A percentile compares a stretch with the other conserved stretches of the same genome.
phyloP scores from a whole-genome alignment of 129 eudicot species.

The Pittosporum tobira region DNA sequence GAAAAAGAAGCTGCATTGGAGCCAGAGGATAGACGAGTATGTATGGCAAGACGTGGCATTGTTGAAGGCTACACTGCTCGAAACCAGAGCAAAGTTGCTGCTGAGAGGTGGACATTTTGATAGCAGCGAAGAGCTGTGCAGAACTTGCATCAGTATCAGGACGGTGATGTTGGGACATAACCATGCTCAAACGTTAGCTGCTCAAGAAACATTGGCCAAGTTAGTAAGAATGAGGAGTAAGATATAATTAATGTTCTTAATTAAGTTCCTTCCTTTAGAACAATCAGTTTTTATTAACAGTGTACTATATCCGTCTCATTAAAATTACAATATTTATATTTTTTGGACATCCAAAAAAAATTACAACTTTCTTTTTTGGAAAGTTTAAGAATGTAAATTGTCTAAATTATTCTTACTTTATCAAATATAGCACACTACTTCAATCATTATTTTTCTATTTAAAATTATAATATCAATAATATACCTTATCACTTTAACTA shows the following conservation, averaged over 20 bases:
- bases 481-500: too few species aligned
- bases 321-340: too few species aligned
- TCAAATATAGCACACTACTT: too few species aligned
- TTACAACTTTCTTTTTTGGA: too few species aligned
- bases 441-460: too few species aligned
- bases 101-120: conserved; percentile 82
- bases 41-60: conserved; percentile 92
- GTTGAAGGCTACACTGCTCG: conserved; percentile 73
- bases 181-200: conserved; percentile 84
- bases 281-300: conserved; percentile 21
- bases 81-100: conserved; percentile 71
- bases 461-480: too few species aligned
- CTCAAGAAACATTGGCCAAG: conserved; percentile 88
- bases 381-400: too few species aligned
- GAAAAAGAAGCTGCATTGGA: conserved; percentile 58
- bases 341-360: too few species aligned
- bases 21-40: conserved; percentile 62
- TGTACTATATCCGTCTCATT: too few species aligned
- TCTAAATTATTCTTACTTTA: too few species aligned
- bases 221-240: conserved; percentile 89
- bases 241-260: conserved; percentile 33
- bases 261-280: not conserved
- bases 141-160: conserved; percentile 85
- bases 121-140: conserved; percentile 74
- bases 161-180: conserved; percentile 92